phyloP scores from a whole-genome alignment of 2,329 filamentous ascomycete species.

The Calonectria multiphialidica region DNA sequence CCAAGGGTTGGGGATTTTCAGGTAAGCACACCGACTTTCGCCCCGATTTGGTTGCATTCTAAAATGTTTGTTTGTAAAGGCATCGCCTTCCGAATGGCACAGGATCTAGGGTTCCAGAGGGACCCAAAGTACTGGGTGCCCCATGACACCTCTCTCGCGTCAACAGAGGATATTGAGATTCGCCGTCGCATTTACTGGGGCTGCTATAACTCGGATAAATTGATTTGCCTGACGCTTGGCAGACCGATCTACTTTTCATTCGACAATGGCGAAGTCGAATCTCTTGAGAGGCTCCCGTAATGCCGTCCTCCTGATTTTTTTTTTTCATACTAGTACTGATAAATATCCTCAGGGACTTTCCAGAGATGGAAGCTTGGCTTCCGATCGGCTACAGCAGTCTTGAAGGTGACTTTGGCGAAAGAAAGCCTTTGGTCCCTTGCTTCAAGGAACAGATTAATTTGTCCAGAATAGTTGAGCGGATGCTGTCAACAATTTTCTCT shows the following conservation, averaged over 20 bases:
- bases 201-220: constrained; percentile 44
- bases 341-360: neutral
- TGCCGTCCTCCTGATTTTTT: neutral
- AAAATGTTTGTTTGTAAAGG: constrained; percentile 23
- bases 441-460: constrained; percentile 7
- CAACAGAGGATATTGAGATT: constrained; percentile 40
- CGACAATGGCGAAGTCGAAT: constrained; percentile 27
- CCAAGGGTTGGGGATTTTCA: constrained; percentile 44
- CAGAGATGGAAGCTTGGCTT: neutral
- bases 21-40: constrained; percentile 20
- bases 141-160: constrained; percentile 33
- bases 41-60: neutral
- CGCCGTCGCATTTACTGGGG: constrained; percentile 46
- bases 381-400: neutral
- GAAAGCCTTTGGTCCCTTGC: neutral
- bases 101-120: constrained; percentile 38
- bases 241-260: constrained; percentile 29
- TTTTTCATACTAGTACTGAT: neutral
- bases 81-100: constrained; percentile 46
- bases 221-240: constrained; percentile 34
- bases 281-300: constrained; percentile 13
- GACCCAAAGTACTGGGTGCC: constrained; percentile 18
- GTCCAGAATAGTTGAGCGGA: constrained; percentile 1
- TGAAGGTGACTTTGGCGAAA: neutral
- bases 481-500: constrained; percentile 7